Percentiles rank a stretch among this genome's conserved stretches.
These are phyloP conservation scores for Phytophthora aleatoria DNA, from an alignment of 352 stramenopile species.

Conservation along the genomic window DNA sequence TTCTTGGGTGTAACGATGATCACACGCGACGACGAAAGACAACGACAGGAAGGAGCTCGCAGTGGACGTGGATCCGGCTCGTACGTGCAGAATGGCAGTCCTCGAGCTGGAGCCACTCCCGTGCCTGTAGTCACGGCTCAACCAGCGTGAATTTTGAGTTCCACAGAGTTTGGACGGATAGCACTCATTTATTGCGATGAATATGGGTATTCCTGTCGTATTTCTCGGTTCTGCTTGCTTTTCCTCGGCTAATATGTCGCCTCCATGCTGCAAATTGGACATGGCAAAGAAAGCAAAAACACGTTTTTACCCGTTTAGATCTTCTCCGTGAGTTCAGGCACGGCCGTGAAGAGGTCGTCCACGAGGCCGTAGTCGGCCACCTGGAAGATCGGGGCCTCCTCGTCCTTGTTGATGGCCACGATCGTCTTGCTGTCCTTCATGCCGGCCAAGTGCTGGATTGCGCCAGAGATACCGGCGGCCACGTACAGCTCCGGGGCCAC, in stretches of 20 bases:
- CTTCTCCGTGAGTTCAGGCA: conserved; percentile 98
- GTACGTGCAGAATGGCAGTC: conserved; percentile 17
- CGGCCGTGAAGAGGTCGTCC: conserved; percentile 97
- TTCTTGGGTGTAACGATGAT: conserved; percentile 56
- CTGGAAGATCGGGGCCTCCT: conserved; percentile 99
- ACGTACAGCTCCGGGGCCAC: conserved; percentile 98
- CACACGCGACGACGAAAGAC: conserved; percentile 29
- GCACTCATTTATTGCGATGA: conserved; percentile 19
- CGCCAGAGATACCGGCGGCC: conserved; percentile 96
- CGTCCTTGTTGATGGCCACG: conserved; percentile 99
- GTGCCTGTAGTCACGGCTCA: conserved; percentile 26
- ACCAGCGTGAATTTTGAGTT: background rate
- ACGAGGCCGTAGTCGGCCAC: conserved; percentile 99
- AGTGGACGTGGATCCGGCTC: background rate
- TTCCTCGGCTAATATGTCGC: too few relatives aligned
- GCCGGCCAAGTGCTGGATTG: conserved; percentile 99
- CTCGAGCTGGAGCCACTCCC: conserved; percentile 15
- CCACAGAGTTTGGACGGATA: background rate
- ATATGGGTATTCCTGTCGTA: conserved; percentile 21
- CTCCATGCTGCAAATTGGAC: too few relatives aligned
- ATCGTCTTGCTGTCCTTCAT: conserved; percentile 99
- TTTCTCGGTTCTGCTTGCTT: conserved; percentile 9
- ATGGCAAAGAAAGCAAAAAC: background rate
- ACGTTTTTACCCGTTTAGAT: conserved; percentile 67
- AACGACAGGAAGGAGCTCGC: background rate